Conservation (phyloP, 2,329 filamentous ascomycete species). For the Ophiostoma perfectum region DNA sequence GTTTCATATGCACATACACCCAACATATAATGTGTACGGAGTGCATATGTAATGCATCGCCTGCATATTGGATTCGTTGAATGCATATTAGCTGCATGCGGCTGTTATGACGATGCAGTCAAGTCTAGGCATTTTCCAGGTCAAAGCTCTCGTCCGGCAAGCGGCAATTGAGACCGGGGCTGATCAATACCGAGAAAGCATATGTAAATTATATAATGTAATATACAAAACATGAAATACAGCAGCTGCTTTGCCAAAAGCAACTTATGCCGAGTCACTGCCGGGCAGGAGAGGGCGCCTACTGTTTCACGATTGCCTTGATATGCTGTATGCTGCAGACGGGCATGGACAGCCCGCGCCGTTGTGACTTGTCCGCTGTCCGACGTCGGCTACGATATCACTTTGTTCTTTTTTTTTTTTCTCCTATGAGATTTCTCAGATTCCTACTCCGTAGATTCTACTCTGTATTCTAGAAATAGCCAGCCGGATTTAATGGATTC, state of each 20-base stretch:
- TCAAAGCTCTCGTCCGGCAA: background rate
- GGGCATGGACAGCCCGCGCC: background rate
- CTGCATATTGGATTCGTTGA: background rate
- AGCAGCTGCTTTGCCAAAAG: too few relatives aligned
- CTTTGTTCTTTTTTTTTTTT: too few relatives aligned
- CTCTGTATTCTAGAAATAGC: too few relatives aligned
- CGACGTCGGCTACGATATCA: background rate
- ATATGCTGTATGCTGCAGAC: background rate
- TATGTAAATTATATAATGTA: too few relatives aligned
- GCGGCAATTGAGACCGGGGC: background rate
- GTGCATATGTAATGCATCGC: background rate
- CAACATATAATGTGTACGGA: background rate
- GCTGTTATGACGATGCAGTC: background rate
- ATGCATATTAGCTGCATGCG: background rate
- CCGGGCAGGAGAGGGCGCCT: too few relatives aligned
- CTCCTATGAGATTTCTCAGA: too few relatives aligned
- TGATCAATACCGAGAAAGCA: too few relatives aligned
- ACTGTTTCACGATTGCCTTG: background rate
- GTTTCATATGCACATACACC: background rate
- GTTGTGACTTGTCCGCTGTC: background rate
- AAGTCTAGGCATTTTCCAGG: background rate
- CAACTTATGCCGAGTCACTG: background rate
- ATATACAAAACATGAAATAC: too few relatives aligned
- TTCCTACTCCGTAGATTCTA: too few relatives aligned
- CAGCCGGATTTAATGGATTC: too few relatives aligned